Evolutionary conservation across 192 early-diverging fungal species (phyloP).

Genomic region (Coemansia erecta): DNA sequence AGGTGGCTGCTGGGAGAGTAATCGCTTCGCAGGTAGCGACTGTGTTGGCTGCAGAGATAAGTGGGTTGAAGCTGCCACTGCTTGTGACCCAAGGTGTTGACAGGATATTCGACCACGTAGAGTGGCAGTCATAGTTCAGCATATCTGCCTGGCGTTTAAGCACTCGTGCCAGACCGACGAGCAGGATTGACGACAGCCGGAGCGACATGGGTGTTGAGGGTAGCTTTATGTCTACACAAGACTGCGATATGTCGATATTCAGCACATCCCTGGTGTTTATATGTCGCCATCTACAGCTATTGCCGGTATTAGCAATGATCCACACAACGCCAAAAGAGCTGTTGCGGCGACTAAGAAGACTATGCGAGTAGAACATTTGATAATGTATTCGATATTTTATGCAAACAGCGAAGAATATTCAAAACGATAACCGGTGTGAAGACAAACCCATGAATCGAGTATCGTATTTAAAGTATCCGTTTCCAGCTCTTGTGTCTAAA

Average conservation of each 20-base stretch:
- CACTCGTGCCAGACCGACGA: slow-evolving; percentile 28
- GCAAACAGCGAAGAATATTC: neutral
- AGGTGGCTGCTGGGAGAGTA: neutral
- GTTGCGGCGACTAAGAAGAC: slow-evolving; percentile 32
- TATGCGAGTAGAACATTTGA: slow-evolving; percentile 47
- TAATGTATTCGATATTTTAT: neutral
- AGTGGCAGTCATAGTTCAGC: slow-evolving; percentile 25
- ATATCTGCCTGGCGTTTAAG: slow-evolving; percentile 16
- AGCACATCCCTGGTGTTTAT: slow-evolving; percentile 27
- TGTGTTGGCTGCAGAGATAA: slow-evolving; percentile 21
- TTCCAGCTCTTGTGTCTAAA: neutral
- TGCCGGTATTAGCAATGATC: slow-evolving; percentile 26
- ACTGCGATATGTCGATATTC: slow-evolving; percentile 26
- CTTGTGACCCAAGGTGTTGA: slow-evolving; percentile 33
- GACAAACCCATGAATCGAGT: too few species aligned
- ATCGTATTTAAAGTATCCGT: too few species aligned
- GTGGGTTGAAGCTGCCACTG: slow-evolving; percentile 20
- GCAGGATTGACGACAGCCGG: slow-evolving; percentile 31
- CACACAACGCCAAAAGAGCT: slow-evolving; percentile 36
- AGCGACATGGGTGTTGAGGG: slow-evolving; percentile 28
- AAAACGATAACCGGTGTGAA: neutral
- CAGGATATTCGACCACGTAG: slow-evolving; percentile 21
- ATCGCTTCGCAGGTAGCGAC: slow-evolving; percentile 8
- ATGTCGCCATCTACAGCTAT: slow-evolving; percentile 11
- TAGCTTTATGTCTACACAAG: slow-evolving; percentile 25